Base-by-base conservation (phyloP, 106 monocot genomes). In the Dioscorea zingiberensis region DNA sequence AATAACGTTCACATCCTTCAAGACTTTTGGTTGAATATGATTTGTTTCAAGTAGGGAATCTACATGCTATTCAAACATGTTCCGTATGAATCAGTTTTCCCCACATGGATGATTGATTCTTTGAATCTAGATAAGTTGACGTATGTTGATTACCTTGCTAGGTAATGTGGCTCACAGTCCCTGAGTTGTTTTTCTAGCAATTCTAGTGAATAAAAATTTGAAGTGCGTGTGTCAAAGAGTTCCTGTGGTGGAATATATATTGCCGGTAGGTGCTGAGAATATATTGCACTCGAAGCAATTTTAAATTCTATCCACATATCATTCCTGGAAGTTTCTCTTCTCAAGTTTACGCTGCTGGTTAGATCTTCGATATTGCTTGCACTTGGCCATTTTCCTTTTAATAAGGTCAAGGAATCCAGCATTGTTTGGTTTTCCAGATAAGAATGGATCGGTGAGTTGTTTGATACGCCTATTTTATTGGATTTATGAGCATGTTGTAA, bases 381-480 rank as follows among this genome's bases (percentile, higher is more conserved):
- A 7, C 13, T 7, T 47, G 4, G 51, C 14, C 49, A 49, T 2
- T 49, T 18, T 49, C 15, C 19, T 4, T 51, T 51, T 19, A 51
- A 18, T 51, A 51, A 51, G 49, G 51, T 51, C 51, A 3, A 51
- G 18, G 51, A 51, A 4, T 18, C 30, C 15, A 18, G 30, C 6
- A 5, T 44, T 13, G 46, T 26, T 2, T 59, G 17, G 56, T 23
- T 2, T 21, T 9, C 9, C 55, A 8, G 47, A 64, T 0, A 64
- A 15, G 2, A 32, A 64, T 64, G 64, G 64, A 64, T 1, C 46
- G 64, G 64, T 64, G 45, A 64, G 64, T 47, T 64, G 24, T 15
- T 64, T 45, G 51, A 16, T 51, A 51, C 4, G 51, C 51, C 51
- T 18, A 18, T 51, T 51, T n/a, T 51, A 18, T 18, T 51, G 51